A percentile compares a stretch with the other conserved stretches of the same genome.
These are phyloP conservation scores for Sordariomycetes sp. DNA, from an alignment of 2,329 filamentous ascomycete species.

Conservation along the genomic window DNA sequence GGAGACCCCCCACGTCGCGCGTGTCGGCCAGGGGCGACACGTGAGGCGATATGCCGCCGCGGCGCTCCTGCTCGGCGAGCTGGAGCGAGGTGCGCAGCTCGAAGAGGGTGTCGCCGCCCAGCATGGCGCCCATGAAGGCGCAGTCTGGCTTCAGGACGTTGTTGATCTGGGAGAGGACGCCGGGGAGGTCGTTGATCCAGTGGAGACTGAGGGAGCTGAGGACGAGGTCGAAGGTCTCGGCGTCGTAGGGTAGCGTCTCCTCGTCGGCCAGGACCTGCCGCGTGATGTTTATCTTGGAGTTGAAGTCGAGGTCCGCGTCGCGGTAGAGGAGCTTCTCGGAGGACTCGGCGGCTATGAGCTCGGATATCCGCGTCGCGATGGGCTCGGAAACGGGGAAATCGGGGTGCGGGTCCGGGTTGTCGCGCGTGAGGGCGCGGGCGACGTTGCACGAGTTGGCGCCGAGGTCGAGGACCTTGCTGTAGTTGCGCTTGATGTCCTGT, in stretches of 20 bases:
- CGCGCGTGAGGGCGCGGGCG: slow-evolving; percentile 62
- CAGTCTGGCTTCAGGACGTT: slow-evolving; percentile 75
- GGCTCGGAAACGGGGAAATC: slow-evolving; percentile 46
- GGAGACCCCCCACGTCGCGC: slow-evolving; percentile 73
- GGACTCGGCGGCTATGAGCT: slow-evolving; percentile 71
- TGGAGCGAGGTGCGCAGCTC: slow-evolving; percentile 90
- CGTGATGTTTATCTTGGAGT: slow-evolving; percentile 56
- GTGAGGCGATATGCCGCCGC: slow-evolving; percentile 83
- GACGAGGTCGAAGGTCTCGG: slow-evolving; percentile 75
- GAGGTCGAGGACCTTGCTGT: slow-evolving; percentile 75
- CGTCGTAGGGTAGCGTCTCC: slow-evolving; percentile 62
- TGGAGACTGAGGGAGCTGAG: slow-evolving; percentile 83
- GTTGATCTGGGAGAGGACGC: slow-evolving; percentile 74
- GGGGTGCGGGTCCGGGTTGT: slow-evolving; percentile 50
- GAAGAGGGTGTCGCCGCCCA: slow-evolving; percentile 86
- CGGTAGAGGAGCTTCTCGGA: slow-evolving; percentile 68
- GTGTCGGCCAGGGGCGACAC: slow-evolving; percentile 89
- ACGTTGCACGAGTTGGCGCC: slow-evolving; percentile 95
- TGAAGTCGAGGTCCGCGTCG: slow-evolving; percentile 63
- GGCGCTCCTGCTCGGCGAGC: slow-evolving; percentile 77
- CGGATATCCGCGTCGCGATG: slow-evolving; percentile 55
- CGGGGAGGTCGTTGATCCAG: slow-evolving; percentile 95
- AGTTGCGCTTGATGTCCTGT: slow-evolving; percentile 84
- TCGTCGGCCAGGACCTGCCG: slow-evolving; percentile 64
- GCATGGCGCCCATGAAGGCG: slow-evolving; percentile 91